These are phyloP conservation scores for Dothideomycetes sp. DNA, from an alignment of 2,329 filamentous ascomycete genomes.

Conservation along the genomic window DNA sequence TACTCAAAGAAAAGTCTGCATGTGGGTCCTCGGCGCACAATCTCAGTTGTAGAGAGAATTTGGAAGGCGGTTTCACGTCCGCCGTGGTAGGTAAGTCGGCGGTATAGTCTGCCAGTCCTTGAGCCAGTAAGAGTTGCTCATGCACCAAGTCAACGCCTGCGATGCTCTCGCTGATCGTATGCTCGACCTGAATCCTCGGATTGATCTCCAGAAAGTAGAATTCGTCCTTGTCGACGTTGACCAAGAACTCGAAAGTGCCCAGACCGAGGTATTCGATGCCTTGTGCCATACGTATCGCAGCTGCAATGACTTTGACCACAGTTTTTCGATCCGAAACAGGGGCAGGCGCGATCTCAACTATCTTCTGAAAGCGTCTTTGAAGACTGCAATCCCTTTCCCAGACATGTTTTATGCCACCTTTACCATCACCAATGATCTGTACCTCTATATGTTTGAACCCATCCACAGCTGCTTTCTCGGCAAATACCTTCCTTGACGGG, in stretches of 20 bases:
- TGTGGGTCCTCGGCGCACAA: conserved; percentile 49
- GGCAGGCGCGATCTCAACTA: conserved; percentile 52
- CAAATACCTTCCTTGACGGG: conserved; percentile 48
- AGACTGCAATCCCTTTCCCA: conserved; percentile 55
- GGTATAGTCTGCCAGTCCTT: too few species aligned
- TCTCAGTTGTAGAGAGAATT: conserved; percentile 47
- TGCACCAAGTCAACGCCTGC: conserved; percentile 46
- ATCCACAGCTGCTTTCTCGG: conserved; percentile 53
- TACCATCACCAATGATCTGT: conserved; percentile 50
- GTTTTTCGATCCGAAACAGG: conserved; percentile 37
- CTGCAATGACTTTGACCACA: conserved; percentile 42
- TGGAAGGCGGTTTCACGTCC: conserved; percentile 28
- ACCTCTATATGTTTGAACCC: conserved; percentile 55
- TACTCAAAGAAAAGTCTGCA: conserved; percentile 47
- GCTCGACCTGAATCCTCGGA: conserved; percentile 52
- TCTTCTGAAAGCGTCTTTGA: conserved; percentile 52
- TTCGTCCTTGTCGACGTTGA: conserved; percentile 39
- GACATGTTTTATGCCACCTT: conserved; percentile 43
- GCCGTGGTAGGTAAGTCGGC: too few species aligned
- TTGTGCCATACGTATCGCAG: conserved; percentile 48
- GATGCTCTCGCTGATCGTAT: conserved; percentile 52
- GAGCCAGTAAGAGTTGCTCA: conserved; percentile 45
- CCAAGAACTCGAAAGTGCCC: conserved; percentile 57
- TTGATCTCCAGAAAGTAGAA: conserved; percentile 55
- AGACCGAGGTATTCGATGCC: conserved; percentile 48